These are phyloP conservation scores for Angophora floribunda DNA, from an alignment of 345 rosid genomes.

Conservation along the genomic window DNA sequence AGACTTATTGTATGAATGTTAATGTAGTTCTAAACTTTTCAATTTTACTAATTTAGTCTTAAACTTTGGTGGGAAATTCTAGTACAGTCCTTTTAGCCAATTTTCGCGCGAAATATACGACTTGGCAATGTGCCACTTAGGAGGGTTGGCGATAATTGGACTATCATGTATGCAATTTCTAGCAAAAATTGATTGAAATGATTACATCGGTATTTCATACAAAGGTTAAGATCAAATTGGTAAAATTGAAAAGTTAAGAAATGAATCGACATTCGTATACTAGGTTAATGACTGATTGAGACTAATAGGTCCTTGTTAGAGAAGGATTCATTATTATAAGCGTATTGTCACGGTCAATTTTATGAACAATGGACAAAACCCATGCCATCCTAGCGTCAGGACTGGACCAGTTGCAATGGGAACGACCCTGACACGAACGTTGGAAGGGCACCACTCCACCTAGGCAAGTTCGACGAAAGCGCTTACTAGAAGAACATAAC, in stretches of 20 bases:
- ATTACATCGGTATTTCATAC: background rate
- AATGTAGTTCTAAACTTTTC: accelerated
- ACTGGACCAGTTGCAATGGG: background rate
- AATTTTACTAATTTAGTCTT: background rate
- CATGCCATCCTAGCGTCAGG: background rate
- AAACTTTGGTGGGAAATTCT: background rate
- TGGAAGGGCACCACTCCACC: background rate
- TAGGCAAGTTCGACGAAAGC: background rate
- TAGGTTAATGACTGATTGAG: background rate
- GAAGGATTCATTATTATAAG: background rate
- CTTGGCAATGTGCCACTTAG: background rate
- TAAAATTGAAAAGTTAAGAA: background rate
- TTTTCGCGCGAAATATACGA: accelerated
- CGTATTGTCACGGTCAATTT: background rate
- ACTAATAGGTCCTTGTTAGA: background rate
- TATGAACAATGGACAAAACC: background rate
- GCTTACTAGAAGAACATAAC: background rate
- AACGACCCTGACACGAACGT: background rate
- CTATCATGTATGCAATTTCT: accelerated
- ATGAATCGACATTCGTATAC: accelerated
- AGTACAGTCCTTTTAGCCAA: background rate
- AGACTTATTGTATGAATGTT: background rate
- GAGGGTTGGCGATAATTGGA: accelerated
- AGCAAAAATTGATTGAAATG: background rate
- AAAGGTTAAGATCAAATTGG: background rate